Percentiles rank a stretch among this genome's conserved stretches.
These are phyloP conservation scores for Scalesia atractyloides DNA, from an alignment of 129 eudicot genomes.

Conservation along the genomic window DNA sequence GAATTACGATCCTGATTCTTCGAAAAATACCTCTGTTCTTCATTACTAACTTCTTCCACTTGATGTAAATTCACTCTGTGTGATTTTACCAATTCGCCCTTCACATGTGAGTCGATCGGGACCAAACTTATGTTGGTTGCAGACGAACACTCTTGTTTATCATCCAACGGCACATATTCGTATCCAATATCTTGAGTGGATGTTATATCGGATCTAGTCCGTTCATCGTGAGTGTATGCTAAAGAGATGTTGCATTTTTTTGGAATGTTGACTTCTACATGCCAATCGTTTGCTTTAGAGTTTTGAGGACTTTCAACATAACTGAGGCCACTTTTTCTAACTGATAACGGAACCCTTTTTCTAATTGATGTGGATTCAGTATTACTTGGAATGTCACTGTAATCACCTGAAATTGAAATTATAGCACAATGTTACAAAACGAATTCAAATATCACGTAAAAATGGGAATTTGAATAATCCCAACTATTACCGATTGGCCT, in stretches of 20 bases:
- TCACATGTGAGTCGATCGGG: slow-evolving; percentile 33
- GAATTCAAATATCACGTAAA: not conserved
- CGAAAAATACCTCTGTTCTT: slow-evolving; percentile 50
- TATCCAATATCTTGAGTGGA: slow-evolving; percentile 55
- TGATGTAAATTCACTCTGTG: slow-evolving; percentile 37
- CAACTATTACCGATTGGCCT: too few relatives aligned
- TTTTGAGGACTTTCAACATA: slow-evolving; percentile 45
- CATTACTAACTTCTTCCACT: slow-evolving; percentile 49
- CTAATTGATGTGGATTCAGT: slow-evolving; percentile 48
- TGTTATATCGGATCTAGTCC: slow-evolving; percentile 49
- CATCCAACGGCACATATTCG: slow-evolving; percentile 73
- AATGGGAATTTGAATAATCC: not conserved
- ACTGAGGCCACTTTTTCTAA: slow-evolving; percentile 52
- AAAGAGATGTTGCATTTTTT: slow-evolving; percentile 46
- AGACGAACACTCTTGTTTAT: slow-evolving; percentile 72
- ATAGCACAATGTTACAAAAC: slow-evolving; percentile 35
- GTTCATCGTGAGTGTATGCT: slow-evolving; percentile 55
- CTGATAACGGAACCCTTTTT: slow-evolving; percentile 61
- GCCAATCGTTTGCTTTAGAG: slow-evolving; percentile 67
- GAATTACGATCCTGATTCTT: slow-evolving; percentile 69
- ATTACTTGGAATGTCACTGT: slow-evolving; percentile 58
- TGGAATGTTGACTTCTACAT: slow-evolving; percentile 72
- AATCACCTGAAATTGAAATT: slow-evolving; percentile 51
- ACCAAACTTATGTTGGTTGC: slow-evolving; percentile 48
- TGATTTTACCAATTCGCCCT: slow-evolving; percentile 41